Base-by-base conservation (phyloP, 1,284 basidiomycete species). In the Ganoderma leucocontextum region DNA sequence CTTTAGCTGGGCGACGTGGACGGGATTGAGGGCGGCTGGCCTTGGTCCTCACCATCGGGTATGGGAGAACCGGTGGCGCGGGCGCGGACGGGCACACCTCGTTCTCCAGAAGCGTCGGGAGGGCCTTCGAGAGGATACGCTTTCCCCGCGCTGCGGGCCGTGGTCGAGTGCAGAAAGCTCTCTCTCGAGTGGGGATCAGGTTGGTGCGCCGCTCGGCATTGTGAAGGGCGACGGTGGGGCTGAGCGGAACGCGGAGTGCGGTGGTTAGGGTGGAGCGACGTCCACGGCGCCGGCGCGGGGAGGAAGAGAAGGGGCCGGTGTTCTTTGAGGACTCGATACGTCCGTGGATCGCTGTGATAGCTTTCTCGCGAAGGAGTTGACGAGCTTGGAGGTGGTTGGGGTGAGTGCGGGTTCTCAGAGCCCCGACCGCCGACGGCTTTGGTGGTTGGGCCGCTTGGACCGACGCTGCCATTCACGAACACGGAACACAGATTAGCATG, bases 1-100 rank as follows among this genome's bases (percentile, higher is more conserved):
- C 33, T 4, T 17, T 29, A 9, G 9, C 33, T 38, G n/a, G 35
- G 8, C 35, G 6, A 8, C 8, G 35, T 1, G 36, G n/a, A 4
- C 57, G 36, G 1, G 19, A 19, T 4, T 10, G 47, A 1, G 64
- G 64, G 1, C 38, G 58, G 25, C 17, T 59, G 1, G 59, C 59
- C 49, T 61, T 61, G 15, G 64, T 65, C 47, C 59, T 49, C 8
- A 42, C 59, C 39, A 65, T 52, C 8, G 59, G 58, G 39, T 65
- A 59, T 2, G 12, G 7, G 12, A 10, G 9, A 3, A 9, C 2
- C 1, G 47, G 35, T 15, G 17, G 8, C 35, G 59, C 19, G 10
- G 47, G 59, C 2, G 38, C 49, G 9, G 35, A 29, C 4, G 59
- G 22, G 35, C 36, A 44, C 19, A 42, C 25, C 17, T 61, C 49